Percentiles rank a stretch among this genome's conserved stretches.
phyloP scores from a whole-genome alignment of 2,329 filamentous ascomycete genomes.

The Stemphylium vesicarium region DNA sequence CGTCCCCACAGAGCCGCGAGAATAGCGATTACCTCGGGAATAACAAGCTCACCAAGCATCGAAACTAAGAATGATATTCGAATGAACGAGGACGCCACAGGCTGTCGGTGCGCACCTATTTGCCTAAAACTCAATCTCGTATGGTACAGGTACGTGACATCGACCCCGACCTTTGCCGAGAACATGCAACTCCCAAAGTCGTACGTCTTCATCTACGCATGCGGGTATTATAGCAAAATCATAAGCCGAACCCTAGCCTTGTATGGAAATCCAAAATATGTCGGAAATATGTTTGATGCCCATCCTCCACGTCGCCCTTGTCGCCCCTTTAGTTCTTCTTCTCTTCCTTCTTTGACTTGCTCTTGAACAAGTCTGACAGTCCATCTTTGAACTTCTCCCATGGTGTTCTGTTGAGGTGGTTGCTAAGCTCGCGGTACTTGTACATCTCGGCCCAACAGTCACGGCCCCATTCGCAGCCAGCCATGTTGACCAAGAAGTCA shows the following conservation, averaged over 20 bases:
- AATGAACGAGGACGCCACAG: slow-evolving; percentile 4
- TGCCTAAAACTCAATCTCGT: slow-evolving; percentile 4
- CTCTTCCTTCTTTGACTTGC: slow-evolving; percentile 29
- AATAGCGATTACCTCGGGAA: not conserved
- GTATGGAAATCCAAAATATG: slow-evolving; percentile 16
- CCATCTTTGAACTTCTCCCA: slow-evolving; percentile 72
- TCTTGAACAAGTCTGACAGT: slow-evolving; percentile 49
- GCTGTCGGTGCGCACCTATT: not conserved
- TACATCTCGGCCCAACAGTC: slow-evolving; percentile 99
- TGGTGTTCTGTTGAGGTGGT: slow-evolving; percentile 80
- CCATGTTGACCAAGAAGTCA: slow-evolving; percentile 98
- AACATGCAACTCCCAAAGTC: slow-evolving; percentile 10
- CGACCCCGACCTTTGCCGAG: slow-evolving; percentile 11
- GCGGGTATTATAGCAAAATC: slow-evolving; percentile 20
- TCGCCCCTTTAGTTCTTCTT: slow-evolving; percentile 17
- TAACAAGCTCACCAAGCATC: not conserved
- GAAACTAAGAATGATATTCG: not conserved
- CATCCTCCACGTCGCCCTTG: not conserved
- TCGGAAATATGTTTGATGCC: slow-evolving; percentile 10
- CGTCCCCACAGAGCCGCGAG: not conserved
- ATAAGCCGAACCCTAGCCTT: slow-evolving; percentile 10
- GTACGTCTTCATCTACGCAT: slow-evolving; percentile 12
- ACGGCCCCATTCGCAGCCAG: slow-evolving; percentile 93
- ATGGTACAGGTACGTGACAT: slow-evolving; percentile 9
- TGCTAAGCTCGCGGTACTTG: slow-evolving; percentile 88